A percentile compares a stretch with the other conserved stretches of the same genome.
Conservation (phyloP, 2,329 filamentous ascomycete species). For the Penicillium polonicum region DNA sequence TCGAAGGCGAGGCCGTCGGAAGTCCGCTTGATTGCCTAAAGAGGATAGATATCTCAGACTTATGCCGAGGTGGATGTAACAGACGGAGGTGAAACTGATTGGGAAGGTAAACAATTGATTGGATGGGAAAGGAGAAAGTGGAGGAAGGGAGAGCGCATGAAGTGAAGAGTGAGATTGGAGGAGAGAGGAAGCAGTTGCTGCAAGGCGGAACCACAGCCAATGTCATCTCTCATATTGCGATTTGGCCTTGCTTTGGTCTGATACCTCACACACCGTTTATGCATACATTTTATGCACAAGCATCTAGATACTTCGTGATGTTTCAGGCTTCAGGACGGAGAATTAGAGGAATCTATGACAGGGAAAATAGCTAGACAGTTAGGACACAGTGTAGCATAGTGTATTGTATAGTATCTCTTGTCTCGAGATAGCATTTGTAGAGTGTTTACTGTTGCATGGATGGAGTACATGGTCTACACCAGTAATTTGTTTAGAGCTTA, state of each 20-base stretch:
- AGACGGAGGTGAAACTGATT: background rate
- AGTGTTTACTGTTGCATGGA: background rate
- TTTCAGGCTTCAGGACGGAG: background rate
- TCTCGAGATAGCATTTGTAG: background rate
- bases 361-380: background rate
- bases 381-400: background rate
- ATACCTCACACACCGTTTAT: background rate
- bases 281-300: background rate
- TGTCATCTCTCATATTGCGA: background rate
- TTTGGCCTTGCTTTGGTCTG: background rate
- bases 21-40: slow-evolving; percentile 16
- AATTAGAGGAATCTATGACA: no score
- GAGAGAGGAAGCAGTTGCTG: background rate
- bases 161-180: background rate
- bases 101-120: background rate
- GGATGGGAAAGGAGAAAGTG: background rate
- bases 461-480: no score
- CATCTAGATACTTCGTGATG: background rate
- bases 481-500: slow-evolving; percentile 12
- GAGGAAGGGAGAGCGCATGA: background rate
- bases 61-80: slow-evolving; percentile 14
- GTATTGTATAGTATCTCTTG: background rate
- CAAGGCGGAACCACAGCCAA: background rate
- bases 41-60: slow-evolving; percentile 9
- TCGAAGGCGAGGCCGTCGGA: slow-evolving; percentile 8